Conservation (phyloP, 768 basidiomycete genomes). For the Lentinula boryana region DNA sequence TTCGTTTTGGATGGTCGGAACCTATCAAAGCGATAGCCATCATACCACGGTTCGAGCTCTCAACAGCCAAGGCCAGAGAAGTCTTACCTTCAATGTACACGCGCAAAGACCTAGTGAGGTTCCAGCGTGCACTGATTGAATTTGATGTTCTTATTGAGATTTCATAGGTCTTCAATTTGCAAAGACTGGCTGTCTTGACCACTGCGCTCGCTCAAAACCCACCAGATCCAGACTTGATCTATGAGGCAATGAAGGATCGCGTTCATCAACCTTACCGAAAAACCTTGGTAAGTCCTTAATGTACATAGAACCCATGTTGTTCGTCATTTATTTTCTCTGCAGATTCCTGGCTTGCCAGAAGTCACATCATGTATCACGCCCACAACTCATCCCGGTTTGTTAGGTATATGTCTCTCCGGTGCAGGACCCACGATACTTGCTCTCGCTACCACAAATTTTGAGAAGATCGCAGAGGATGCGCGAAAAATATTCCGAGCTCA, state of each 20-base stretch:
- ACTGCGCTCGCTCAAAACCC: slow-evolving; percentile 88
- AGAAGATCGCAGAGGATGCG: slow-evolving; percentile 80
- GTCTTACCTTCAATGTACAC: slow-evolving; percentile 85
- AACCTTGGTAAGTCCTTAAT: slow-evolving; percentile 51
- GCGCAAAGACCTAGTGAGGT: slow-evolving; percentile 82
- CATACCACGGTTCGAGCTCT: slow-evolving; percentile 92
- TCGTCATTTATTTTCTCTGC: slow-evolving; percentile 1
- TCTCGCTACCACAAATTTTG: slow-evolving; percentile 80
- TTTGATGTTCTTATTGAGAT: background rate
- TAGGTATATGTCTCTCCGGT: slow-evolving; percentile 96
- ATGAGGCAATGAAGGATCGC: slow-evolving; percentile 98
- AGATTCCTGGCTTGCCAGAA: slow-evolving; percentile 96
- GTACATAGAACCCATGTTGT: background rate
- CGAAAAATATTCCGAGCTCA: slow-evolving; percentile 63
- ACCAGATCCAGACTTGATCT: slow-evolving; percentile 93
- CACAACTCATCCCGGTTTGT: slow-evolving; percentile 82
- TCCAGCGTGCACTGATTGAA: background rate
- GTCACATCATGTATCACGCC: slow-evolving; percentile 90
- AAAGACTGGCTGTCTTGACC: slow-evolving; percentile 92
- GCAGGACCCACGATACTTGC: slow-evolving; percentile 98
- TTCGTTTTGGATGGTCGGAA: slow-evolving; percentile 81
- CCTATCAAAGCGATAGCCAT: slow-evolving; percentile 90
- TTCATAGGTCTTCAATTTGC: slow-evolving; percentile 90
- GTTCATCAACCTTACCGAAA: slow-evolving; percentile 97
- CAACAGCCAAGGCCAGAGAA: slow-evolving; percentile 89